A percentile compares a stretch with the other conserved stretches of the same genome.
Conservation (phyloP, 352 stramenopile genomes). For the Pythium sukuiense region DNA sequence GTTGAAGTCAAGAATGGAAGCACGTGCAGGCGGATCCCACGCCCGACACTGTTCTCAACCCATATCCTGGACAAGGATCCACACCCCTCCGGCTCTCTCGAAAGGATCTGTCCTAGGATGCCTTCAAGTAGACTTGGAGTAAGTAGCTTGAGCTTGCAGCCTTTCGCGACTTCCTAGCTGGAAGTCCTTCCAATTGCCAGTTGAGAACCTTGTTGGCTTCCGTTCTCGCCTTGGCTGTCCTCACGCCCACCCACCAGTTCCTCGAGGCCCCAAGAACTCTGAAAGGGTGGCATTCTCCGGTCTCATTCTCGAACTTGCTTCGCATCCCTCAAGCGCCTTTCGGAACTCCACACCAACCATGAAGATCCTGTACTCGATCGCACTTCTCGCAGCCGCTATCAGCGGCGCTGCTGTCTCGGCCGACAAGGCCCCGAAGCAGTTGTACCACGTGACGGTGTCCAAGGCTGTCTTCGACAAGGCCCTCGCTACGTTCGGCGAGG, state of each 20-base stretch:
- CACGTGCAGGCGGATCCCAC: background rate
- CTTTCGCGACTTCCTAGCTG: too few relatives aligned
- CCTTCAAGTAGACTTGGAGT: too few relatives aligned
- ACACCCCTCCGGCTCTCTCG: background rate
- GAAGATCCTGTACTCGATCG: constrained; percentile 34
- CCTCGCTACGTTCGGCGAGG: constrained; percentile 9
- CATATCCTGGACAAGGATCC: background rate
- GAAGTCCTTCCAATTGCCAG: too few relatives aligned
- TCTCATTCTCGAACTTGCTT: constrained; percentile 26
- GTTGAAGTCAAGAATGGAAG: constrained; percentile 3
- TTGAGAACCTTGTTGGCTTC: too few relatives aligned
- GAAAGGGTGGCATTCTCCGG: background rate
- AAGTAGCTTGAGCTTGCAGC: too few relatives aligned
- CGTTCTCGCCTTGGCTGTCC: too few relatives aligned
- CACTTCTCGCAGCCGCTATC: constrained; percentile 20
- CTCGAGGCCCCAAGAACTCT: too few relatives aligned
- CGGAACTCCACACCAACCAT: constrained; percentile 10
- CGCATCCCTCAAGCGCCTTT: background rate
- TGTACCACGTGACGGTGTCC: constrained; percentile 37
- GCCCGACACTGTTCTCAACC: background rate
- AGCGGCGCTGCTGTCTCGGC: constrained; percentile 17
- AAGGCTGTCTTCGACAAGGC: constrained; percentile 27
- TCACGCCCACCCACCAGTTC: too few relatives aligned
- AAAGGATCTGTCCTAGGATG: background rate
- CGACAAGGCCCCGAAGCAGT: constrained; percentile 28